Evolutionary conservation across 163 green algal species (phyloP).

Genomic region (Volvox carteri): DNA sequence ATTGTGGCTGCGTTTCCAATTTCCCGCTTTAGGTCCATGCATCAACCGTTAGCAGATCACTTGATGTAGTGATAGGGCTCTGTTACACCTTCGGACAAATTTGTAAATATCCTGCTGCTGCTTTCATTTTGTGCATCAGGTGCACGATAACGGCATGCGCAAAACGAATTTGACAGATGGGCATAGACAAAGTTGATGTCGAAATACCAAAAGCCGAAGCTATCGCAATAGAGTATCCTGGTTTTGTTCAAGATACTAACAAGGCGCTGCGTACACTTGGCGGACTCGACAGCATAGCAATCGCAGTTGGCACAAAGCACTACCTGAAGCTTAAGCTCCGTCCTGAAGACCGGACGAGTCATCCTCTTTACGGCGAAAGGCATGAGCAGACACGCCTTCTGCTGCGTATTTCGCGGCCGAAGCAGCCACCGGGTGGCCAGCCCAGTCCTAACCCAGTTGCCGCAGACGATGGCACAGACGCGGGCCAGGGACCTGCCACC

Average conservation of each 20-base stretch:
- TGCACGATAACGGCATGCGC: too few species aligned
- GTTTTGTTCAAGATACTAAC: slow-evolving; percentile 67
- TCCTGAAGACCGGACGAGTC: slow-evolving; percentile 67
- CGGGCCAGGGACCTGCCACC: not conserved
- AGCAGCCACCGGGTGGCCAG: not conserved
- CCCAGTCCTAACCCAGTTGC: too few species aligned
- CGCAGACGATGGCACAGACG: not conserved
- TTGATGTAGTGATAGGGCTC: too few species aligned
- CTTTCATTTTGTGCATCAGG: too few species aligned
- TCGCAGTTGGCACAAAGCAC: slow-evolving; percentile 6
- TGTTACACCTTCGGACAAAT: too few species aligned
- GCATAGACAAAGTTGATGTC: not conserved
- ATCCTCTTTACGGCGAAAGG: slow-evolving; percentile 72
- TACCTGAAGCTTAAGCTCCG: slow-evolving; percentile 67
- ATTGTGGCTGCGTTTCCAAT: too few species aligned
- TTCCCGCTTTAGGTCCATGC: too few species aligned
- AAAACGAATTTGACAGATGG: slow-evolving; percentile 32
- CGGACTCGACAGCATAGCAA: slow-evolving; percentile 43
- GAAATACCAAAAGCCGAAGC: not conserved
- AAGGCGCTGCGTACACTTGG: slow-evolving; percentile 63
- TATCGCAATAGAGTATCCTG: slow-evolving; percentile 70
- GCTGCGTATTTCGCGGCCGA: slow-evolving; percentile 63
- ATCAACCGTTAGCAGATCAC: not conserved
- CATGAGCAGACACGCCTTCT: slow-evolving; percentile 58
- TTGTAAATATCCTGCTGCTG: too few species aligned